Percentiles rank a stretch among this genome's conserved stretches.
These are phyloP conservation scores for Peronospora destructor DNA, from an alignment of 352 stramenopile genomes.

Conservation along the genomic window DNA sequence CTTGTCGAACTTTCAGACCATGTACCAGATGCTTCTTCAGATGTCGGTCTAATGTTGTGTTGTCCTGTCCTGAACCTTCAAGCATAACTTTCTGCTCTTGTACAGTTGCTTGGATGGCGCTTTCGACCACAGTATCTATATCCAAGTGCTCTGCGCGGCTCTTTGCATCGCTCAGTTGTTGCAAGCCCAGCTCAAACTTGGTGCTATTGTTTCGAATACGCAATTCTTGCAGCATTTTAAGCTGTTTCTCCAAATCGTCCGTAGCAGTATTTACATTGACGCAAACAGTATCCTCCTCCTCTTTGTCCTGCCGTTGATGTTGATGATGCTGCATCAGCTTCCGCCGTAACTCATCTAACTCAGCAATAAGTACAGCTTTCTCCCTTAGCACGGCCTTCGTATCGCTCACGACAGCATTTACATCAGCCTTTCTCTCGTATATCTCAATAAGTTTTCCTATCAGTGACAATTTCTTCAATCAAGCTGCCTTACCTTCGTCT, in stretches of 20 bases:
- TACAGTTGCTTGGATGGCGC: constrained; percentile 30
- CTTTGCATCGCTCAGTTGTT: constrained; percentile 55
- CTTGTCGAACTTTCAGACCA: too few species aligned
- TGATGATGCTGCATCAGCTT: constrained; percentile 35
- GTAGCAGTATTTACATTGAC: constrained; percentile 9
- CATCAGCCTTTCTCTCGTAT: constrained; percentile 55
- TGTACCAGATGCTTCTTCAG: too few species aligned
- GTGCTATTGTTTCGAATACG: constrained; percentile 52
- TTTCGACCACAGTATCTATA: constrained; percentile 26
- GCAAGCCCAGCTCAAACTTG: constrained; percentile 51
- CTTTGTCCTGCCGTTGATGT: constrained; percentile 27
- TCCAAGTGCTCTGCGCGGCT: constrained; percentile 52
- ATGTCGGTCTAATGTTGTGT: too few species aligned
- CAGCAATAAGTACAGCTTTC: constrained; percentile 34
- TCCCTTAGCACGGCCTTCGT: constrained; percentile 47
- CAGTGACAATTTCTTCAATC: constrained; percentile 47
- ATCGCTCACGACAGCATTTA: constrained; percentile 44
- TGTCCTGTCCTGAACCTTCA: too few species aligned
- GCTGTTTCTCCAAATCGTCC: constrained; percentile 49
- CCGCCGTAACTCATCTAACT: constrained; percentile 36
- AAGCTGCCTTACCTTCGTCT: constrained; percentile 43
- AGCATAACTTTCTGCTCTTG: too few species aligned
- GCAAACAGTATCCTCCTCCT: constrained; percentile 2
- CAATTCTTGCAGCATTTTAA: constrained; percentile 60
- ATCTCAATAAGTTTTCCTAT: constrained; percentile 71